Percentiles rank a stretch among this genome's conserved stretches.
These are phyloP conservation scores for Aspergillus chevalieri DNA, from an alignment of 2,329 filamentous ascomycete species.

Conservation along the genomic window DNA sequence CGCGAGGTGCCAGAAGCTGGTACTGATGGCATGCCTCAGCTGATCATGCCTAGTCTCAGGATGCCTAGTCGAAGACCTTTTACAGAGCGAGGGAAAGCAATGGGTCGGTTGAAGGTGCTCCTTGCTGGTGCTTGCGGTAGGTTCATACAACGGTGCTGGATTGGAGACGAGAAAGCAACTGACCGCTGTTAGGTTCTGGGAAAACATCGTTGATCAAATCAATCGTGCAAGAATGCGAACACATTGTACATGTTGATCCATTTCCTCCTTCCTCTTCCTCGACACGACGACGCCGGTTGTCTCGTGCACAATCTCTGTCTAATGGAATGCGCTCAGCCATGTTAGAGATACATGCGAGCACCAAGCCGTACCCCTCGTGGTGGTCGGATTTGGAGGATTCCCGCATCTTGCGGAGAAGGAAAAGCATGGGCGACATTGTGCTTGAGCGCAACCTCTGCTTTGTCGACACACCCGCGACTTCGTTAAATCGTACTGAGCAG, in stretches of 20 bases:
- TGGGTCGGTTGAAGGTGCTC: slow-evolving; percentile 85
- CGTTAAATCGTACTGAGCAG: slow-evolving; percentile 47
- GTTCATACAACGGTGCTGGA: slow-evolving; percentile 6
- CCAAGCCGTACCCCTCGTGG: slow-evolving; percentile 81
- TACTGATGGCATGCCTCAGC: slow-evolving; percentile 52
- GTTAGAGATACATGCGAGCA: slow-evolving; percentile 70
- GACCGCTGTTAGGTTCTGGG: slow-evolving; percentile 57
- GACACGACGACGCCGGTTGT: slow-evolving; percentile 16
- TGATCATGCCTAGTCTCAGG: slow-evolving; percentile 95
- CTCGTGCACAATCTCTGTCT: slow-evolving; percentile 15
- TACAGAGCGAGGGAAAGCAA: slow-evolving; percentile 72
- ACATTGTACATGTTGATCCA: slow-evolving; percentile 89
- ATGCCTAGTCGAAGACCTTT: slow-evolving; percentile 88
- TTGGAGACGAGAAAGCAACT: slow-evolving; percentile 1
- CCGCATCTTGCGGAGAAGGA: slow-evolving; percentile 54
- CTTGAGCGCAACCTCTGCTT: slow-evolving; percentile 92
- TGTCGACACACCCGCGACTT: slow-evolving; percentile 67
- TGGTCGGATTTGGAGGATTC: slow-evolving; percentile 73
- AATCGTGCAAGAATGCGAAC: slow-evolving; percentile 77
- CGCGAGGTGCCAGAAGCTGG: slow-evolving; percentile 21
- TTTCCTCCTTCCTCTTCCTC: slow-evolving; percentile 23
- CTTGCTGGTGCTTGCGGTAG: slow-evolving; percentile 72
- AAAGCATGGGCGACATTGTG: slow-evolving; percentile 68
- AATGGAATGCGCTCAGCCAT: slow-evolving; percentile 33
- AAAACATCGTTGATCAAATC: slow-evolving; percentile 87